Evolutionary conservation across 2,329 filamentous ascomycete species (phyloP).

Genomic region (Xylogone sp.): DNA sequence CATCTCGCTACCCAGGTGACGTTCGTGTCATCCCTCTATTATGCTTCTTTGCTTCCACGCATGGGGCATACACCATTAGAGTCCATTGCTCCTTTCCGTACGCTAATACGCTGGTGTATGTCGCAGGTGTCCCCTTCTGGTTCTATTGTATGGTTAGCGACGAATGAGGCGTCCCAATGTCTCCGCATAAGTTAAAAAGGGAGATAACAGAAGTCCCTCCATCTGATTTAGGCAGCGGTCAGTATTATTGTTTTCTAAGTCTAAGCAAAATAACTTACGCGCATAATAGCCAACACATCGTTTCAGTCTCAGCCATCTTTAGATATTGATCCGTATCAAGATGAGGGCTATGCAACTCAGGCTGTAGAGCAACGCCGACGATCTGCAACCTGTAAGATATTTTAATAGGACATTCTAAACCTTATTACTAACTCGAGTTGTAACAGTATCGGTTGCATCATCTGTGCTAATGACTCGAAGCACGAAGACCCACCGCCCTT

Average conservation of each 20-base stretch:
- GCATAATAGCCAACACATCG: background rate
- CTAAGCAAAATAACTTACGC: background rate
- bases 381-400: conserved; percentile 8
- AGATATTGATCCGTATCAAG: background rate
- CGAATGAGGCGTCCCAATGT: background rate
- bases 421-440: background rate
- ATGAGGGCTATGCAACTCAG: background rate
- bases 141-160: no score
- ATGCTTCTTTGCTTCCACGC: no score
- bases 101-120: no score
- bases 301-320: background rate
- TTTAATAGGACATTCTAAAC: background rate
- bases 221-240: background rate
- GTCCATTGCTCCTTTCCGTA: no score
- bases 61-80: no score
- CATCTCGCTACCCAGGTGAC: no score
- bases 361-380: conserved; percentile 1
- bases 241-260: background rate
- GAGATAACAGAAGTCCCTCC: no score
- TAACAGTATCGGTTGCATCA: conserved; percentile 2
- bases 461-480: background rate
- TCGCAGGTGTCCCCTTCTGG: no score
- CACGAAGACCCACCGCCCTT: background rate
- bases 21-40: no score
- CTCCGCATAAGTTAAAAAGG: background rate